Percentiles rank a stretch among this genome's conserved stretches.
Conservation (phyloP, 2,329 filamentous ascomycete species). For the Diplodia mutila region DNA sequence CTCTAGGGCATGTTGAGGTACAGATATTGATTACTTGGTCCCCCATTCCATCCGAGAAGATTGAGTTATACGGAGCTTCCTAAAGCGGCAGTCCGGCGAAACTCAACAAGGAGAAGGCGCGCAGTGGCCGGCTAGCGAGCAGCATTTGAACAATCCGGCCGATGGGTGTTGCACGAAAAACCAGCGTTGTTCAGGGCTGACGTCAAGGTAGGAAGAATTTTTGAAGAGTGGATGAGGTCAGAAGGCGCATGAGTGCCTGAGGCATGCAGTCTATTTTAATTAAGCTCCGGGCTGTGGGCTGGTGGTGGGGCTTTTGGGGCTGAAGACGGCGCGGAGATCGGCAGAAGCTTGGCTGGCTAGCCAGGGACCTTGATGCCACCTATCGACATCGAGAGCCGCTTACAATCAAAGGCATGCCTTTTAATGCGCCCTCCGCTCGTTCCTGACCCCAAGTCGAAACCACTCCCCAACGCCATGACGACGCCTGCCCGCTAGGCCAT, state of each 20-base stretch:
- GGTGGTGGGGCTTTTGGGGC: slow-evolving; percentile 18
- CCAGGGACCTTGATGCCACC: slow-evolving; percentile 7
- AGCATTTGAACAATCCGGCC: too few relatives aligned
- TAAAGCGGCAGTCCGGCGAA: background rate
- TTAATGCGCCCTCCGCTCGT: slow-evolving; percentile 7
- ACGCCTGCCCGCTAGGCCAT: slow-evolving; percentile 12
- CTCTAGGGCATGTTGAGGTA: background rate
- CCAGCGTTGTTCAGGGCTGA: background rate
- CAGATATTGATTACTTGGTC: background rate
- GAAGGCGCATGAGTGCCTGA: slow-evolving; percentile 7
- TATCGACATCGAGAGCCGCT: background rate
- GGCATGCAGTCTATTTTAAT: slow-evolving; percentile 19
- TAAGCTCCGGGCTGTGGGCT: background rate
- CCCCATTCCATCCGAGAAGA: background rate
- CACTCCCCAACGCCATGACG: slow-evolving; percentile 9
- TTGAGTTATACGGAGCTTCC: background rate
- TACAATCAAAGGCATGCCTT: background rate
- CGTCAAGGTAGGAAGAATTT: background rate
- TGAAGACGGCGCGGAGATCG: slow-evolving; percentile 12
- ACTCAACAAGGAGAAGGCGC: background rate
- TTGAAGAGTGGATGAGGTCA: background rate
- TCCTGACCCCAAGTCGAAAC: background rate
- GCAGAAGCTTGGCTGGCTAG: slow-evolving; percentile 2
- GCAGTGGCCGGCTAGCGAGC: background rate
- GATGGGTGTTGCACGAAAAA: too few relatives aligned